Evolutionary conservation across 371 early-diverging fungal genomes (phyloP).

Genomic region (Mortierella sp.): DNA sequence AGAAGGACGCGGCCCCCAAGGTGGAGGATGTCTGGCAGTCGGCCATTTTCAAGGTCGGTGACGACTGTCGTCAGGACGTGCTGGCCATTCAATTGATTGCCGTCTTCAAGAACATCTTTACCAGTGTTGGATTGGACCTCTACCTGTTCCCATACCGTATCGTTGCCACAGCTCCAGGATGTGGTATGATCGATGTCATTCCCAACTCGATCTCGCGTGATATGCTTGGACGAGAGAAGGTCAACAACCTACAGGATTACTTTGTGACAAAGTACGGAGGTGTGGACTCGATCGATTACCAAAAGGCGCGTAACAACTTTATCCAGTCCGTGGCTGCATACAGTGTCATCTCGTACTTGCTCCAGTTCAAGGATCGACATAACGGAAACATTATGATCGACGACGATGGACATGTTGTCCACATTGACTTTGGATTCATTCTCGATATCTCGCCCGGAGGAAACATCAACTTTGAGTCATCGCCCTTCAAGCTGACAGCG

Average conservation of each 20-base stretch:
- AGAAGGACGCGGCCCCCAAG: slow-evolving; percentile 33
- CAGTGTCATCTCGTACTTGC: slow-evolving; percentile 94
- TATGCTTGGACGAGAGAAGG: slow-evolving; percentile 98
- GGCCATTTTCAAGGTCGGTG: slow-evolving; percentile 99
- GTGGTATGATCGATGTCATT: slow-evolving; percentile 99
- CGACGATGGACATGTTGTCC: slow-evolving; percentile 96
- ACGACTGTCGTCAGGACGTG: slow-evolving; percentile 99
- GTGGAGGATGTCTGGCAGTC: slow-evolving; percentile 74
- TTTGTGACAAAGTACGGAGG: slow-evolving; percentile 96
- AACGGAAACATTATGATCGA: slow-evolving; percentile 99
- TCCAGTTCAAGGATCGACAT: slow-evolving; percentile 99
- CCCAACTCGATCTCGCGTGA: slow-evolving; percentile 98
- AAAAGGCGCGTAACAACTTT: slow-evolving; percentile 95
- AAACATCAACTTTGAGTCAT: slow-evolving; percentile 93
- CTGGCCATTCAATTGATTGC: slow-evolving; percentile 98
- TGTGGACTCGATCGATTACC: slow-evolving; percentile 90
- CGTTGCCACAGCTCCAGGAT: slow-evolving; percentile 97
- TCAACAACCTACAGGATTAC: slow-evolving; percentile 96
- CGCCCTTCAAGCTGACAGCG: slow-evolving; percentile 98
- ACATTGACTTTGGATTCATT: slow-evolving; percentile 99
- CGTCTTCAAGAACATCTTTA: slow-evolving; percentile 97
- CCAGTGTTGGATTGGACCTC: slow-evolving; percentile 90
- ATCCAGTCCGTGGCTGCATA: slow-evolving; percentile 98
- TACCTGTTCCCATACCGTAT: slow-evolving; percentile 98
- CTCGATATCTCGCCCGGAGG: slow-evolving; percentile 99